Conservation (phyloP, 2,329 filamentous ascomycete species). For the Harringtonia aguacate region DNA sequence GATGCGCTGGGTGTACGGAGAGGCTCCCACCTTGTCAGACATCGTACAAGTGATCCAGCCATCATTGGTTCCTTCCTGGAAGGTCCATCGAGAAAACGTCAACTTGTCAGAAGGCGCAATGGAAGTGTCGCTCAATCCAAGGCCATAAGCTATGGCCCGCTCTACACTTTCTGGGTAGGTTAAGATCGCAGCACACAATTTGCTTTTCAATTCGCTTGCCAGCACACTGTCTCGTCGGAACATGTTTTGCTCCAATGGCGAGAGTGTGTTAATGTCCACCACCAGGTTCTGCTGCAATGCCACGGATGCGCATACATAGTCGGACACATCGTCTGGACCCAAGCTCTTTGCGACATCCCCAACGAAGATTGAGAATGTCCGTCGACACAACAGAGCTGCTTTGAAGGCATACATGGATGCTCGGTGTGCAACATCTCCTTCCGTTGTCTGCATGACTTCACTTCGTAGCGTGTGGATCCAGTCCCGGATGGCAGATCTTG, state of each 20-base stretch:
- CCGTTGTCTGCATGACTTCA: constrained; percentile 28
- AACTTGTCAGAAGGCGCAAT: neutral
- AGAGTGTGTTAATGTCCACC: neutral
- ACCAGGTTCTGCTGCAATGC: constrained; percentile 8
- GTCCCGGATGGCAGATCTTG: constrained; percentile 28
- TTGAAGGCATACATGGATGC: constrained; percentile 36
- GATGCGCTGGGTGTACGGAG: constrained; percentile 10
- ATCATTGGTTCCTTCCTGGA: neutral
- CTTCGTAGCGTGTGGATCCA: constrained; percentile 40
- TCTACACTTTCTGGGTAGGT: neutral
- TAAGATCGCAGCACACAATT: neutral
- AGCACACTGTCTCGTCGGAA: constrained; percentile 1
- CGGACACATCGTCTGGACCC: neutral
- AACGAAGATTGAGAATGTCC: constrained; percentile 19
- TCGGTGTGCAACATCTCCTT: constrained; percentile 25
- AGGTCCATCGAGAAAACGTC: neutral
- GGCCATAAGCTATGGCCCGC: neutral
- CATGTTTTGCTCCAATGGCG: neutral
- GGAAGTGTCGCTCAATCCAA: neutral
- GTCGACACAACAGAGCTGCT: constrained; percentile 44
- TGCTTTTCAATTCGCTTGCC: neutral
- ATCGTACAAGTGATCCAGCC: constrained; percentile 4
- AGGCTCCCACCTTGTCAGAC: neutral
- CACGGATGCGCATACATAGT: constrained; percentile 3
- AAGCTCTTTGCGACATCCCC: neutral